These are phyloP conservation scores for Arthrinium puccinioides DNA, from an alignment of 2,329 filamentous ascomycete genomes.

Conservation along the genomic window DNA sequence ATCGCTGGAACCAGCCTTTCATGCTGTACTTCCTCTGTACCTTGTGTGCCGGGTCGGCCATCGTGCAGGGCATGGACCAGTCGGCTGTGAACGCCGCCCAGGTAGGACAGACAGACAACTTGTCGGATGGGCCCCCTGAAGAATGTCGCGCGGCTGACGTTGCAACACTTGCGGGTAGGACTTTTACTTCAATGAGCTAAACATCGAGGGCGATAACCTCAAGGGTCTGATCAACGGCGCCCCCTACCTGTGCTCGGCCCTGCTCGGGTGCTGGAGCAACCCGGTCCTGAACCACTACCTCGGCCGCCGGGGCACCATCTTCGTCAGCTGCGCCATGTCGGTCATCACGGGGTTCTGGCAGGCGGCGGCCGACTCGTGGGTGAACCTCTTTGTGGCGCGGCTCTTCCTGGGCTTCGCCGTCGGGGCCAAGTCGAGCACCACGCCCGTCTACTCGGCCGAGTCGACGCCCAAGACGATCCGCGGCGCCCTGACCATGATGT, in stretches of 20 bases:
- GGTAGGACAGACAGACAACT: conserved; percentile 19
- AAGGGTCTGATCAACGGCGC: conserved; percentile 52
- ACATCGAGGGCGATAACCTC: conserved; percentile 48
- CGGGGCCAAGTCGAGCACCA: conserved; percentile 42
- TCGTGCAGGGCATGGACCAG: conserved; percentile 64
- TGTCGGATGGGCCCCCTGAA: no score
- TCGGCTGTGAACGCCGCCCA: conserved; percentile 62
- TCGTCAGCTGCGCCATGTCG: conserved; percentile 55
- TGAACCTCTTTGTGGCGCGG: conserved; percentile 46
- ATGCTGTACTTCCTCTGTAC: conserved; percentile 57
- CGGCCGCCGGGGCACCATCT: conserved; percentile 58
- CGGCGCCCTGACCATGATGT: conserved; percentile 46
- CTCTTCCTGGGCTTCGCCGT: conserved; percentile 54
- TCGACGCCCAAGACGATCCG: conserved; percentile 44
- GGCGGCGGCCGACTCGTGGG: conserved; percentile 53
- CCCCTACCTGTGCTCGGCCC: conserved; percentile 57
- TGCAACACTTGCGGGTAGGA: background rate
- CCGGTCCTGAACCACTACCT: conserved; percentile 41
- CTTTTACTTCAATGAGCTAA: conserved; percentile 53
- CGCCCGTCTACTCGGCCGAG: conserved; percentile 47
- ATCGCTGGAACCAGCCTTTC: conserved; percentile 62
- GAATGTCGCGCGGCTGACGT: no score
- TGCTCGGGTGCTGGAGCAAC: conserved; percentile 65
- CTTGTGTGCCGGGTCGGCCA: conserved; percentile 35
- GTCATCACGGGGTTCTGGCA: conserved; percentile 54